phyloP scores from a whole-genome alignment of 2,329 filamentous ascomycete genomes.

The Lecanicillium sp. region DNA sequence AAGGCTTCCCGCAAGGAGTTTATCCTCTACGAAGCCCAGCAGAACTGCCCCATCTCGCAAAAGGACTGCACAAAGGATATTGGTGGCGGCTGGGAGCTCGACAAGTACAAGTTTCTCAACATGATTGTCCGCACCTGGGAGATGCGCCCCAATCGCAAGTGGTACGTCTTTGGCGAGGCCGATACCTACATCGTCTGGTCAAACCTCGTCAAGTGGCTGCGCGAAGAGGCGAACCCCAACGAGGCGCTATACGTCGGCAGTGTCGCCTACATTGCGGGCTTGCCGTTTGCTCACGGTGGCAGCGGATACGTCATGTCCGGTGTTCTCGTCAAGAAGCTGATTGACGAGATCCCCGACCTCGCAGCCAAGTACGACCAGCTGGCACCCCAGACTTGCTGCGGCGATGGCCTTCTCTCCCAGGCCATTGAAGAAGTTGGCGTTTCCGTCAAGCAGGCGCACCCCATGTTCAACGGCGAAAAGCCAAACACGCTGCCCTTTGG shows the following conservation, averaged over 20 bases:
- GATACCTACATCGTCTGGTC: conserved; percentile 52
- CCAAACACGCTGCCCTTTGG: conserved; percentile 42
- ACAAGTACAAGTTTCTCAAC: conserved; percentile 56
- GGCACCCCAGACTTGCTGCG: conserved; percentile 39
- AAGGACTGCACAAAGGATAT: conserved; percentile 31
- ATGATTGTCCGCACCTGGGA: conserved; percentile 49
- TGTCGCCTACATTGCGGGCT: conserved; percentile 34
- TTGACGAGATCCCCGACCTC: conserved; percentile 33
- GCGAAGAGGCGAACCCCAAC: conserved; percentile 30
- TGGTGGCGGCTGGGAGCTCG: conserved; percentile 41
- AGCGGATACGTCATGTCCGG: conserved; percentile 50
- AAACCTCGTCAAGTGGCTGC: conserved; percentile 43
- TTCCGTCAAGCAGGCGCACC: conserved; percentile 35
- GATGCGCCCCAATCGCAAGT: conserved; percentile 43
- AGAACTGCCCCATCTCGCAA: conserved; percentile 37
- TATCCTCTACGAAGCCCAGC: conserved; percentile 35
- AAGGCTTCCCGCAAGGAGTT: conserved; percentile 35
- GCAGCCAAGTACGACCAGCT: conserved; percentile 38
- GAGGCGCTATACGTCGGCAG: conserved; percentile 44
- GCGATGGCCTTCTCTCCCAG: conserved; percentile 43
- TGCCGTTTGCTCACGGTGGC: conserved; percentile 48
- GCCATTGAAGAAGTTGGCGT: conserved; percentile 37
- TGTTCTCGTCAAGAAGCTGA: conserved; percentile 40
- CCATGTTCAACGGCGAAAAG: conserved; percentile 50
- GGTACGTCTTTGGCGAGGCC: conserved; percentile 54